Evolutionary conservation across 2,329 filamentous ascomycete species (phyloP), one percentile per base, ranked within the genome.

Genomic region (Phialophora verrucosa): DNA sequence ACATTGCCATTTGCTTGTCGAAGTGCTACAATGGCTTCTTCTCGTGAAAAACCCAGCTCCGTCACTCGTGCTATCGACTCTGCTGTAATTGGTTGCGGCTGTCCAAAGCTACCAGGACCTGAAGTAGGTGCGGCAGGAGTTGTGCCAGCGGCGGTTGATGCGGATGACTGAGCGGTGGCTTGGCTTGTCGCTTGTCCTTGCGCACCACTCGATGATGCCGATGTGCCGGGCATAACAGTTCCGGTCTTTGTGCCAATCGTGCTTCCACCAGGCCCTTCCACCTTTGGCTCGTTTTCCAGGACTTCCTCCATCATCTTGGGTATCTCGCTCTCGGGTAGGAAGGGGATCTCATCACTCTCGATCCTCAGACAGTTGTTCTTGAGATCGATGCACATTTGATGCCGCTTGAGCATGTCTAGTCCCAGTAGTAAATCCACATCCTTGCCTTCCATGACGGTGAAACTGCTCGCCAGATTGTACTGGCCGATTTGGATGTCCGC

Each of bases 381-480:
- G 12, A 99, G 85, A 77, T 99, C 95, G 74, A 99, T 94, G 73
- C 86, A 91, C 42, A 94, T 95, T 79, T 97, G 94, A 79, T 98
- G 93, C 47, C 95, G 88, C 81, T 96, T 97, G 68, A 99, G 84
- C 92, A 99, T 99, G 78, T 99, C 95, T 50, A 99, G 82, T 3
- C 95, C 95, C 12, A 99, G 87, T 1, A 99, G 85, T 20, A 99
- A 84, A 76, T 98, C 95, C 27, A 99, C 95, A 60, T 92, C 89
- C 79, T 98, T 99, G 70, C 95, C 95, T 81, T 99, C 95, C 95
- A 99, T 99, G 75, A 99, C 95, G 2, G 95, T 99, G 78, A 99
- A 99, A 66, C 93, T 95, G 81, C 93, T 98, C 2, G 94, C 90
- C 72, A 99, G 83, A 76, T 92, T 93, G 69, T 94, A 87, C 50